phyloP scores from a whole-genome alignment of 73 alveolate species.

The Paramecium primaurelia region DNA sequence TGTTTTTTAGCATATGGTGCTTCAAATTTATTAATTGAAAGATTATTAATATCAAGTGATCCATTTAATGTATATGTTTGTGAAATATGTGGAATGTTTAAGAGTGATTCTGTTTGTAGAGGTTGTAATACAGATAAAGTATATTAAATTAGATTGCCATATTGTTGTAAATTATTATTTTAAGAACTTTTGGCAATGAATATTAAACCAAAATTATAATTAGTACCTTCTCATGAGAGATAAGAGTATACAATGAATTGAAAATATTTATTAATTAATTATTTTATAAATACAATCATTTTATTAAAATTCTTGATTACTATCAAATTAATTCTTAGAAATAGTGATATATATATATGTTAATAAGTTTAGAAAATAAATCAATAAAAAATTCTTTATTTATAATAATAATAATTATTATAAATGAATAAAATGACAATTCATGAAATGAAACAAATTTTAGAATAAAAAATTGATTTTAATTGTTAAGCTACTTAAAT shows the following conservation, averaged over 20 bases:
- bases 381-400: no score
- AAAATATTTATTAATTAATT: background rate
- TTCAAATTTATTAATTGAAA: conserved; percentile 90
- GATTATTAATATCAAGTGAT: conserved; percentile 96
- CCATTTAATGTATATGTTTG: conserved; percentile 94
- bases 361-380: no score
- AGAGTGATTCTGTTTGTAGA: conserved; percentile 80
- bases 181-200: conserved; percentile 79
- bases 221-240: conserved; percentile 54
- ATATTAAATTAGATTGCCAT: conserved; percentile 75
- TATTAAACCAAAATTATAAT: conserved; percentile 61
- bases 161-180: conserved; percentile 97
- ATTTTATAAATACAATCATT: background rate
- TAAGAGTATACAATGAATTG: conserved; percentile 45
- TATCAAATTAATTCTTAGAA: background rate
- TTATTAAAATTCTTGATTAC: no score
- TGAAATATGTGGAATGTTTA: conserved; percentile 88
- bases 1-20: conserved; percentile 99
- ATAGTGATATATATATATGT: no score
- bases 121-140: conserved; percentile 67
- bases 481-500: background rate
- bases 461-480: background rate
- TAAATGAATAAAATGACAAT: background rate
- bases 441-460: background rate
- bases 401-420: background rate